Base-by-base conservation (phyloP, 257 asterid species). In the Penstemon barbatus region DNA sequence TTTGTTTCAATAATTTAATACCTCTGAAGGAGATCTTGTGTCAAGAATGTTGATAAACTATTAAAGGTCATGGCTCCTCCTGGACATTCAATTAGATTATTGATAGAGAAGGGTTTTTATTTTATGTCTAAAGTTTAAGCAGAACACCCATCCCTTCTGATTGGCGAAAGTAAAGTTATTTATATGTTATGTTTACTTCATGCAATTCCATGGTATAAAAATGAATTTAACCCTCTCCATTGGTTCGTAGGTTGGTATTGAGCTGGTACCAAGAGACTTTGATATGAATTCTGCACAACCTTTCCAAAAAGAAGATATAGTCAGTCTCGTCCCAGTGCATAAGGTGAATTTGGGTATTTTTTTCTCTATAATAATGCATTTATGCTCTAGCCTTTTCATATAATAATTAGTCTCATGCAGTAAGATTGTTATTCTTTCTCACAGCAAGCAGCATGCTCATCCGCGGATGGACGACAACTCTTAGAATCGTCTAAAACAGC, bases 371-470 rank as follows among this genome's bases (percentile, higher is more conserved):
- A 66, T 58, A 61, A 37, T 70, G 57, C 53, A 42, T 66, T 48
- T 42, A 19, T 65, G 44, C 46, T 65, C 55, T 60, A 25, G 64
- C 57, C 55, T 69, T 79, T 57, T 72, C 25, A 43, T 51, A 63
- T 53, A 49, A 38, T 44, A 45, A 42, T 60, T 57, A 7, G 45
- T 65, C 45, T 5, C 69, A 33, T 57, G 65, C 54, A 36, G 46
- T 70, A 42, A 70, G 18, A 13, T 74, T 55, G 10, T 70, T 63
- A 61, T 73, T 5, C 52, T 69, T 70, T 74, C 66, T 62, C 75
- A 76, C 83, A 91, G 97, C 97, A 91, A 91, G 97, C 97, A 53
- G 97, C 97, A 71, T 91, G 96, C 80, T 88, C 97, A 63, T 91
- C 97, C 44, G 97, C 97, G 45, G 97, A 91, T 82, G 97, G 96